Evolutionary conservation across 1,139 yeast genomes (phyloP), one percentile per base, ranked within the genome.

Genomic region (Pichia sp.): DNA sequence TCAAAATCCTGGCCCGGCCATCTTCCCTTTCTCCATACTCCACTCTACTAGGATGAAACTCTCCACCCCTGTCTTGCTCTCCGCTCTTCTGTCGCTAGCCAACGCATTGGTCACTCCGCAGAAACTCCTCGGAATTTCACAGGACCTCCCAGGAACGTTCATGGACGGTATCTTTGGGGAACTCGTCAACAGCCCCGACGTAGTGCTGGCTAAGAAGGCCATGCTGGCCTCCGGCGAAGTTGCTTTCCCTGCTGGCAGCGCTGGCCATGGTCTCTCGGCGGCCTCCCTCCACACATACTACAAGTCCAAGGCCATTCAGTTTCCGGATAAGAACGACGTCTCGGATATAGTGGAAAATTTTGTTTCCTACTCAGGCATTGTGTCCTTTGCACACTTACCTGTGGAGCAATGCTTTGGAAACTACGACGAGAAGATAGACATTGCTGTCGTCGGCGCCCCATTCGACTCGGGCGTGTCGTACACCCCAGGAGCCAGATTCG

Each of bases 381-480:
- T 76, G 6, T 73, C 81, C 0, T 78, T 75, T 66, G 82, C 76
- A 2, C 77, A 74, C 52, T 66, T 76, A 27, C 74, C 75, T 1
- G 69, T 68, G 50, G 62, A 69, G 56, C 66, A 74, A 42, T 78
- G 82, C 58, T 77, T 77, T 58, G 64, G 64, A 24, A 60, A 63
- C 8, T 49, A 42, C 7, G 43, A 56, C 34, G 57, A 58, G 4
- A 46, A 56, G 2, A 65, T 75, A 20, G 81, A 78, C 59, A 73
- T 78, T 46, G 83, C 81, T 7, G 71, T 78, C 45, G 73, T 77
- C 8, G 83, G 83, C 3, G 81, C 81, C 1, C 81, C 81, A 0
- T 78, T 77, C 55, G 82, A 78, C 55, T 75, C 81, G 0, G 81
- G 81, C 0, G 77, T 75, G 0, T 73, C 79, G 2, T 78, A 69